Conservation (phyloP, 768 basidiomycete genomes). For the Mycena rebaudengoi region DNA sequence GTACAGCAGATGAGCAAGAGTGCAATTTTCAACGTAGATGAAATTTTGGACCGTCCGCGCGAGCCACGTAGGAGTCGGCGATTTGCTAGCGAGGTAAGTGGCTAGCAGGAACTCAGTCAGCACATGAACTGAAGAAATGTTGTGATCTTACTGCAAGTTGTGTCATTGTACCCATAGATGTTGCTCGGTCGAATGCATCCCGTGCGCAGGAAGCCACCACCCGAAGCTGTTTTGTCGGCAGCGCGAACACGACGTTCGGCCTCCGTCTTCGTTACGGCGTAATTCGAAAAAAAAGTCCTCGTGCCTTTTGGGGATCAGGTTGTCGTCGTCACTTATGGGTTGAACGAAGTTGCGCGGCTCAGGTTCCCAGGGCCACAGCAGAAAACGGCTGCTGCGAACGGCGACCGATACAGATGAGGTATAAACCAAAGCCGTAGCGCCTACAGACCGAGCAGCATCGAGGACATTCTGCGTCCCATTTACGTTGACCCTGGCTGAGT, state of each 20-base stretch:
- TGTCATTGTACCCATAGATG: constrained; percentile 77
- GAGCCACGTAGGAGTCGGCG: constrained; percentile 74
- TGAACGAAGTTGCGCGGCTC: constrained; percentile 67
- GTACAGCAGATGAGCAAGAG: constrained; percentile 75
- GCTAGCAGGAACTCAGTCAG: not conserved
- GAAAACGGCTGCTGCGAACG: constrained; percentile 64
- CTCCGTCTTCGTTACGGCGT: constrained; percentile 68
- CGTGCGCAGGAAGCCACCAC: constrained; percentile 57
- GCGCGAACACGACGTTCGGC: constrained; percentile 59
- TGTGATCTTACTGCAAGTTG: constrained; percentile 55
- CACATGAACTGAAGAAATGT: not conserved
- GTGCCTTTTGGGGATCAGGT: constrained; percentile 57
- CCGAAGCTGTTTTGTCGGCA: constrained; percentile 28
- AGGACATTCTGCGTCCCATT: constrained; percentile 73
- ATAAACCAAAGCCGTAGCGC: constrained; percentile 67
- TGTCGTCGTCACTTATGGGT: constrained; percentile 67
- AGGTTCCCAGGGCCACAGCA: constrained; percentile 79
- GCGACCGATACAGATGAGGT: constrained; percentile 77
- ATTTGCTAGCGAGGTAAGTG: constrained; percentile 62
- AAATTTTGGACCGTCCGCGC: constrained; percentile 66
- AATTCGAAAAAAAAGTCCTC: constrained; percentile 78
- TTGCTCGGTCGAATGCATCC: constrained; percentile 84
- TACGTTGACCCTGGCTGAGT: constrained; percentile 70
- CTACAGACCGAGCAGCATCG: constrained; percentile 60
- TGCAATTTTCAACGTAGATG: constrained; percentile 80